Evolutionary conservation across 2,329 filamentous ascomycete species (phyloP).

Genomic region (Microsporum canis): DNA sequence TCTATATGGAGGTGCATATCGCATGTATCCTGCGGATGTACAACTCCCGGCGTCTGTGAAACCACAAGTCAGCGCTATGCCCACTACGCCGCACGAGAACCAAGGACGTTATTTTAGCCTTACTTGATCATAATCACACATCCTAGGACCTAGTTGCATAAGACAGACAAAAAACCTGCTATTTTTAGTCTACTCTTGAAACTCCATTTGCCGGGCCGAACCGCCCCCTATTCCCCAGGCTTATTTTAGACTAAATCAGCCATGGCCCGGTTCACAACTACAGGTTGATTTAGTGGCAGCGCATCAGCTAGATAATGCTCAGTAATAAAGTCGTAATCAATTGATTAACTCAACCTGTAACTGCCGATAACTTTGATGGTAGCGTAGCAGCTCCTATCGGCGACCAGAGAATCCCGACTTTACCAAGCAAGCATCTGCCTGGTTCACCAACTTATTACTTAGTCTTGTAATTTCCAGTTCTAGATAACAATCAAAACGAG

Average conservation of each 20-base stretch:
- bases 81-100: neutral
- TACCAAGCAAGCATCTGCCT: no score
- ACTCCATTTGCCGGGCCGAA: neutral
- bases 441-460: no score
- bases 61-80: neutral
- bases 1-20: neutral
- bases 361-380: neutral
- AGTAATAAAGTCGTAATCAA: neutral
- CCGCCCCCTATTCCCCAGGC: neutral
- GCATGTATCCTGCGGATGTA: neutral
- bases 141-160: neutral
- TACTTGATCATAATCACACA: constrained; percentile 1
- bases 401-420: no score
- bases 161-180: neutral
- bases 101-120: neutral
- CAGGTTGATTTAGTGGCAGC: neutral
- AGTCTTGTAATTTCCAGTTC: no score
- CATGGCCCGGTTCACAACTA: neutral
- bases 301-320: neutral
- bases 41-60: neutral
- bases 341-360: neutral
- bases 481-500: no score
- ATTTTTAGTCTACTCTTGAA: neutral
- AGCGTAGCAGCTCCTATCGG: no score
- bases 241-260: neutral